Base-by-base conservation (phyloP, 495 filamentous ascomycete species). In the Trichoderma reesei region DNA sequence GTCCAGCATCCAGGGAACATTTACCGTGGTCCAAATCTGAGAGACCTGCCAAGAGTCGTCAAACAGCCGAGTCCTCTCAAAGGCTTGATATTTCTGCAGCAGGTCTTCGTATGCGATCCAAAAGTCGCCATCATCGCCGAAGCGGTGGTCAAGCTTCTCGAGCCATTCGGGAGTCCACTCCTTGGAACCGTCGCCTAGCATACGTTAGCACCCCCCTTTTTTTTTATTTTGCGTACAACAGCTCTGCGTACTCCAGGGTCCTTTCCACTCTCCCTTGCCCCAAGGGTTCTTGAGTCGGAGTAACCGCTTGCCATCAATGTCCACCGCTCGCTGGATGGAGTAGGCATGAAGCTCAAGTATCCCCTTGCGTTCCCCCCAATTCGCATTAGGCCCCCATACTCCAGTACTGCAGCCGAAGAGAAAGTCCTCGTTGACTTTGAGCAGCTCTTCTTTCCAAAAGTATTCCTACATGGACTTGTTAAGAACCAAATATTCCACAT, bases 101-200 rank as follows among this genome's bases (percentile, higher is more conserved):
- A 97, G 82, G 69, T 97, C 92, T 34, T 87, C 80, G 71, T 92
- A 96, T 41, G 80, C 78, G 64, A 86, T 86, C 83, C 83, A 86
- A 64, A 85, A 86, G 5, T 77, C 86, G 3, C 91, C 92, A 69
- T 96, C 93, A 68, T 97, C 88, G 38, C 93, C 92, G 72, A 96
- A 97, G 42, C 81, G 85, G 68, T 96, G 91, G 36, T 83, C 79
- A 1, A 97, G 80, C 64, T 86, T 86, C 46, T 83, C 72, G 80
- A 96, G 86, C 90, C 90, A 95, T 69, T 95, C 86, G 0, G 90
- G 77, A 2, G 91, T 96, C 90, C 93, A 97, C 73, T 96, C 87
- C 69, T 92, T 90, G 9, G 88, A 92, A 20, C 93, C 91, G 69
- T 96, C 90, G 41, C 67, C 72, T 72, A 33, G 37, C 14, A 6